Conservation (phyloP, 441 rosid species). For the Lepidium campestre region DNA sequence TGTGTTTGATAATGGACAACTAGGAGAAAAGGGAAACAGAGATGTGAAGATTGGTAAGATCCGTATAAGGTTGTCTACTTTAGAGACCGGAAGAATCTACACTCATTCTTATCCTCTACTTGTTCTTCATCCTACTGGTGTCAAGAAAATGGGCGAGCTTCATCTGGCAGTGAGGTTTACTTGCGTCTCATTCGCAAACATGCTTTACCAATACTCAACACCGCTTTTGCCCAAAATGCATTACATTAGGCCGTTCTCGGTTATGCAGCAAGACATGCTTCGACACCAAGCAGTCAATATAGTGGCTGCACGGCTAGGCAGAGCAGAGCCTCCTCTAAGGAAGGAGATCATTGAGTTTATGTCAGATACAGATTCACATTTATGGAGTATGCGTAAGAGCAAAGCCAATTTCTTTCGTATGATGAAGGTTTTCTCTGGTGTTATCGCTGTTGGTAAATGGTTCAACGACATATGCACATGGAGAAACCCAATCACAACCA, state of each 20-base stretch:
- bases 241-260: conserved; percentile 67
- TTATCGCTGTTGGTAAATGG: conserved; percentile 76
- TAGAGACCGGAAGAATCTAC: conserved; percentile 81
- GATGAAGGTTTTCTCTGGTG: conserved; percentile 78
- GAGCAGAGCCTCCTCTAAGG: conserved; percentile 86
- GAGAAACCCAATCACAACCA: conserved; percentile 78
- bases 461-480: conserved; percentile 72
- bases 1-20: conserved; percentile 81
- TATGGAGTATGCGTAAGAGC: conserved; percentile 94
- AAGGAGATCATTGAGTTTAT: conserved; percentile 89
- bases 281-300: conserved; percentile 82
- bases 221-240: conserved; percentile 94
- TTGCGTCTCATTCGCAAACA: conserved; percentile 68
- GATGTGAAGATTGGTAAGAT: conserved; percentile 90
- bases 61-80: conserved; percentile 76
- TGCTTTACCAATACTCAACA: conserved; percentile 71
- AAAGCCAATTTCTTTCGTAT: conserved; percentile 83
- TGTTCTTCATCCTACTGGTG: conserved; percentile 80
- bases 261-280: conserved; percentile 87
- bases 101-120: conserved; percentile 83
- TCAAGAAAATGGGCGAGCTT: conserved; percentile 91
- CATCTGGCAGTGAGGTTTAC: conserved; percentile 85
- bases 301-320: conserved; percentile 75
- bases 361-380: conserved; percentile 86
- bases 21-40: conserved; percentile 63